Percentiles rank a stretch among this genome's conserved stretches.
Evolutionary conservation across 495 filamentous ascomycete genomes (phyloP).

Genomic region (Sphaerosporella brunnea): DNA sequence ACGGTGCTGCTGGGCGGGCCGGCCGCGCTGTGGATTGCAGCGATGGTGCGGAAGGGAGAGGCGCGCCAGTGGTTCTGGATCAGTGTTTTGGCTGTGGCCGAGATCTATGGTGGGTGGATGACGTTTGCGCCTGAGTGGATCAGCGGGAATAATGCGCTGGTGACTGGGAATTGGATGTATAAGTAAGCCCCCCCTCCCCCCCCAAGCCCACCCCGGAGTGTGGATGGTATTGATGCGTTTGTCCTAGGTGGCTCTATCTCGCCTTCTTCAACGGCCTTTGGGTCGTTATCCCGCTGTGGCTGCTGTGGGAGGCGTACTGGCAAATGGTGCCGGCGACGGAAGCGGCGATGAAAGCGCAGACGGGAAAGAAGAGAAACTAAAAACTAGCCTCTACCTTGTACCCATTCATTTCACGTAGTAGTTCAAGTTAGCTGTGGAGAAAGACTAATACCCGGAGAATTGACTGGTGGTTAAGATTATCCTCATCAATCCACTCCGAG

Average conservation of each 20-base stretch:
- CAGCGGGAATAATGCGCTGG: conserved; percentile 53
- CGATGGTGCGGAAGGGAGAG: conserved; percentile 41
- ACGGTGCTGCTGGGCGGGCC: conserved; percentile 67
- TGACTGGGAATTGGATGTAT: conserved; percentile 70
- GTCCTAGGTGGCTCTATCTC: conserved; percentile 47
- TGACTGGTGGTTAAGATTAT: no score
- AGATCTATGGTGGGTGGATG: conserved; percentile 85
- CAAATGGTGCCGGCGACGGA: conserved; percentile 2
- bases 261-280: conserved; percentile 85
- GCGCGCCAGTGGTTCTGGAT: conserved; percentile 50
- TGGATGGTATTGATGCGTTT: background rate
- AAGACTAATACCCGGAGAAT: no score
- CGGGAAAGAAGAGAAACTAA: background rate
- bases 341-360: background rate
- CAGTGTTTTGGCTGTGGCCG: conserved; percentile 67
- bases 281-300: conserved; percentile 65
- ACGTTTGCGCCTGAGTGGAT: conserved; percentile 94
- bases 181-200: conserved; percentile 27
- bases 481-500: no score
- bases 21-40: conserved; percentile 52
- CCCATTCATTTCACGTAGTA: no score
- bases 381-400: no score
- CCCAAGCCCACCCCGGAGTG: no score
- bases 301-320: conserved; percentile 46
- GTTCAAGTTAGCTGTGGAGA: no score